Conservation (phyloP, 306 rosid species). For the Quercus ilex region DNA sequence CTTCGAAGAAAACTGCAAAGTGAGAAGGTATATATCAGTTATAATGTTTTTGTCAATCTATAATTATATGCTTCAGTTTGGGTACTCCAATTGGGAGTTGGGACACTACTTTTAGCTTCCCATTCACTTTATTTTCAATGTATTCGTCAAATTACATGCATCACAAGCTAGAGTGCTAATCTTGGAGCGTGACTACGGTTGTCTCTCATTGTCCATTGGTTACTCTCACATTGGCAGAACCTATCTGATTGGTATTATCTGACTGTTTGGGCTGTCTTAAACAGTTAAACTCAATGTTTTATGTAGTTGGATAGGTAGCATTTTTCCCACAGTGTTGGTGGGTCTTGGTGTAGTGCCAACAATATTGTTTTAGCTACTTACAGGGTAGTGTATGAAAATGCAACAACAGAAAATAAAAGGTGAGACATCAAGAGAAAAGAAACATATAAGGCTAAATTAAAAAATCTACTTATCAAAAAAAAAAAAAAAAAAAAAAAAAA, state of each 20-base stretch:
- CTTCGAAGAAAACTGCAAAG: slow-evolving; percentile 64
- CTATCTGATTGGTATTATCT: neutral
- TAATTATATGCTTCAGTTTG: neutral
- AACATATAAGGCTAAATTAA: too few species aligned
- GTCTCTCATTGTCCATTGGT: neutral
- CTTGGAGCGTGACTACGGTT: neutral
- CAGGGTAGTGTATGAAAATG: neutral
- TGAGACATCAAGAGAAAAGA: neutral
- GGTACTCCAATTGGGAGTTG: neutral
- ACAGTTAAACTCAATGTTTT: neutral
- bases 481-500: too few species aligned
- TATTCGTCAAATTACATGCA: neutral
- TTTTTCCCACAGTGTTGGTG: neutral
- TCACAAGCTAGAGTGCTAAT: neutral
- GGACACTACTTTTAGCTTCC: neutral
- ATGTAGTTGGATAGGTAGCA: neutral
- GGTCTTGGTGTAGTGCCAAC: neutral
- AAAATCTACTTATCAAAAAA: too few species aligned
- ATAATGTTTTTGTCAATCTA: neutral
- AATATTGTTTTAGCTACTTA: neutral
- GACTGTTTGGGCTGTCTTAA: neutral
- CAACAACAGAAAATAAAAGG: neutral
- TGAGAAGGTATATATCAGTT: slow-evolving; percentile 48
- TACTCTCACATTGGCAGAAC: neutral
- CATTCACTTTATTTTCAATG: neutral